Conservation (phyloP, 2,329 filamentous ascomycete genomes). For the Arthrobotrys sphaeroides region DNA sequence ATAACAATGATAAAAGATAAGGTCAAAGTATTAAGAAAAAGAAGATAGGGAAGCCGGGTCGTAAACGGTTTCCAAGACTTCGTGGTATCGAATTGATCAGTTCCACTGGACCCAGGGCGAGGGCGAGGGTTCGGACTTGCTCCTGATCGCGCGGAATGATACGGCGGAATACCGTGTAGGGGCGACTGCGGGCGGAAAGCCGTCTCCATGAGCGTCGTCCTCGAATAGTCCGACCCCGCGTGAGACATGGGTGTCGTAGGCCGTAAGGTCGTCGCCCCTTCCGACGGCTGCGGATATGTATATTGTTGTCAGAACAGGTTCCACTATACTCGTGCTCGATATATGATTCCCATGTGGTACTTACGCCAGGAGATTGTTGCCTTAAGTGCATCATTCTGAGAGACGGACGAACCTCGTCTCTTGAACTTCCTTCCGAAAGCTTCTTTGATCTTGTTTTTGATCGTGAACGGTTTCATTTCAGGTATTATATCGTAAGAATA, state of each 20-base stretch:
- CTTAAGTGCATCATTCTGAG: constrained; percentile 27
- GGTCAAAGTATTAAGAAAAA: constrained; percentile 67
- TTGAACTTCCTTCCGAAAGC: constrained; percentile 23
- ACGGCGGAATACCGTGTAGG: constrained; percentile 23
- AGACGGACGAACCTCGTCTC: constrained; percentile 28
- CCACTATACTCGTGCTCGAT: too few relatives aligned
- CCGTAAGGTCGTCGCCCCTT: constrained; percentile 14
- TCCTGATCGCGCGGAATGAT: constrained; percentile 25
- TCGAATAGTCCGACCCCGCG: constrained; percentile 34
- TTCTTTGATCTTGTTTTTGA: constrained; percentile 28
- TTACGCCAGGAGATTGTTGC: constrained; percentile 44
- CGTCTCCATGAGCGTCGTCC: constrained; percentile 17
- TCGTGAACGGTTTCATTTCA: constrained; percentile 19
- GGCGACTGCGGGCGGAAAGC: constrained; percentile 21
- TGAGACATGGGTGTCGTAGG: constrained; percentile 34
- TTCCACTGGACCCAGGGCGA: constrained; percentile 9
- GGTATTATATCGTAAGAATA: not conserved
- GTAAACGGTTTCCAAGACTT: constrained; percentile 70
- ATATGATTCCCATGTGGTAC: too few relatives aligned
- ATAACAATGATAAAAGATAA: constrained; percentile 66
- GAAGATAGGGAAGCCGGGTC: constrained; percentile 72
- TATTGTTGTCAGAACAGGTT: too few relatives aligned
- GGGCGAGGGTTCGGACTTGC: constrained; percentile 1
- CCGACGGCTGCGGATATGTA: constrained; percentile 19
- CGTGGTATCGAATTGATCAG: constrained; percentile 18